A percentile compares a stretch with the other conserved stretches of the same genome.
phyloP scores from a whole-genome alignment of 2,329 filamentous ascomycete species.

The Talaromyces albobiverticillius region DNA sequence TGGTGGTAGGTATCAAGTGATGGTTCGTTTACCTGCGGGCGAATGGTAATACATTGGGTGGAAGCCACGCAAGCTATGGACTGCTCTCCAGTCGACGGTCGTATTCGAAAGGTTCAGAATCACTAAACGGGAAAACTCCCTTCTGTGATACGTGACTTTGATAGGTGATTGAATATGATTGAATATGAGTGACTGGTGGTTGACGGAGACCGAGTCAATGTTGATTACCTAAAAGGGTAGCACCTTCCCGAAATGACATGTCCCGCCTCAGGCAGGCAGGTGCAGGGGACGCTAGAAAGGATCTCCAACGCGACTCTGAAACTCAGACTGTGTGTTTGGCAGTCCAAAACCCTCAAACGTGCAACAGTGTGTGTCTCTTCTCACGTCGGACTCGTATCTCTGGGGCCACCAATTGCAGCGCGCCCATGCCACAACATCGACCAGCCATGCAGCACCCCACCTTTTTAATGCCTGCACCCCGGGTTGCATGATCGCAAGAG shows the following conservation, averaged over 20 bases:
- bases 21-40: no score
- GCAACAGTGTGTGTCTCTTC: background rate
- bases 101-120: no score
- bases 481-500: background rate
- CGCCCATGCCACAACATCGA: constrained; percentile 1
- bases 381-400: background rate
- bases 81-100: no score
- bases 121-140: no score
- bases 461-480: constrained; percentile 6
- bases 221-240: background rate
- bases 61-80: no score
- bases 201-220: background rate
- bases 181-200: background rate
- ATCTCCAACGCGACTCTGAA: no score
- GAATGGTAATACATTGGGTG: no score
- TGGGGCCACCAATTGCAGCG: constrained; percentile 6
- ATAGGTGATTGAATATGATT: background rate
- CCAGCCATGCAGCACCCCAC: constrained; percentile 2
- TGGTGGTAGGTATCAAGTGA: no score
- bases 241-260: background rate
- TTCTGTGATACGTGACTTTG: background rate
- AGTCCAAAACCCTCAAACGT: background rate
- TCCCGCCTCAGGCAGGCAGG: background rate
- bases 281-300: no score
- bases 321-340: no score